Percentiles rank a stretch among this genome's conserved stretches.
phyloP scores from a whole-genome alignment of 176 grass and related monocot genomes.

The Puccinellia tenuiflora region DNA sequence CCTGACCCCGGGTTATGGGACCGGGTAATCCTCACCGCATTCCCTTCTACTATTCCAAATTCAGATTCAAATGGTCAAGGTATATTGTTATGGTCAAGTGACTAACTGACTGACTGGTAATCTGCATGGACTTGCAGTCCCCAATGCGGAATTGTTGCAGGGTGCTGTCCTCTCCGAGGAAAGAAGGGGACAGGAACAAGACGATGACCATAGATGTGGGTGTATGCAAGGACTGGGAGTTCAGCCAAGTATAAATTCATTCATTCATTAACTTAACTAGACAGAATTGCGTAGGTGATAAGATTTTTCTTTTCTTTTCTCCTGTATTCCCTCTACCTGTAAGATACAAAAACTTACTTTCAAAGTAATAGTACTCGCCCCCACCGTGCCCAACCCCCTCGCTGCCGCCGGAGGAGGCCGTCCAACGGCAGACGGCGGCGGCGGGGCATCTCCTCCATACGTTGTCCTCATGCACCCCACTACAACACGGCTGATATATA shows the following conservation, averaged over 20 bases:
- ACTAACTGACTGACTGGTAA: background rate
- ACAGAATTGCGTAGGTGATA: constrained; percentile 13
- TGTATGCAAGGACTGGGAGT: constrained; percentile 60
- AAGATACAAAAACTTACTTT: background rate
- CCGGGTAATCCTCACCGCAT: constrained; percentile 32
- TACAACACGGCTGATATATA: too few species aligned
- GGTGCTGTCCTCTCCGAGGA: constrained; percentile 49
- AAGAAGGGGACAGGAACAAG: constrained; percentile 27
- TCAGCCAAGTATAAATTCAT: constrained; percentile 38
- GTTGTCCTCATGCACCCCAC: too few species aligned
- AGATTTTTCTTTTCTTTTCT: background rate
- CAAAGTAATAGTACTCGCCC: background rate
- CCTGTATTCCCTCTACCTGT: background rate
- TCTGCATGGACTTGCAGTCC: constrained; percentile 44
- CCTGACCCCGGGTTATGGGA: constrained; percentile 57
- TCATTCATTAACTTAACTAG: background rate
- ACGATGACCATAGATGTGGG: constrained; percentile 75
- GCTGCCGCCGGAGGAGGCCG: too few species aligned
- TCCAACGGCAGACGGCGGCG: too few species aligned
- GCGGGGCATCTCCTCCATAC: too few species aligned
- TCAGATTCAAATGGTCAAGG: background rate
- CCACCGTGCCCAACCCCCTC: too few species aligned
- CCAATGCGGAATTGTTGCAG: constrained; percentile 82
- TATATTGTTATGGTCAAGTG: background rate
- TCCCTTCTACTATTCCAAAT: background rate